Percentiles rank a stretch among this genome's conserved stretches.
Evolutionary conservation across 2,329 filamentous ascomycete genomes (phyloP).

Genomic region (Alternaria hordeiaustralica): DNA sequence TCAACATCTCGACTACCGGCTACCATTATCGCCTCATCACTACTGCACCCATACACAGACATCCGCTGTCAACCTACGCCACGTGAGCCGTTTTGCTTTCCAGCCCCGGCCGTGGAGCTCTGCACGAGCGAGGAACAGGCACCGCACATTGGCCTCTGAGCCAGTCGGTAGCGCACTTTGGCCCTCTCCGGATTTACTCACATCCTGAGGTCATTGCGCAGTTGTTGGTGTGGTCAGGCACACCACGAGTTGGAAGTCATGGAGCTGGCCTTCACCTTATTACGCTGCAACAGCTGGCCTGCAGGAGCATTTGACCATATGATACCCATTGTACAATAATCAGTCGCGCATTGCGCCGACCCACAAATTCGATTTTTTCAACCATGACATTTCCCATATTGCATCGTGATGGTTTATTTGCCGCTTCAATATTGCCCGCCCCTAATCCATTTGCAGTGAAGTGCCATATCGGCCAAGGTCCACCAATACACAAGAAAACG

Average conservation of each 20-base stretch:
- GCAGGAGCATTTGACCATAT: not conserved
- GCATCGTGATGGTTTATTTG: not conserved
- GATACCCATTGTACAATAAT: slow-evolving; percentile 14
- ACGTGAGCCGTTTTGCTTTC: not conserved
- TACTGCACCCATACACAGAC: not conserved
- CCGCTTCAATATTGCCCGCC: not conserved
- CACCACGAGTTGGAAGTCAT: not conserved
- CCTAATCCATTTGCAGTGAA: not conserved
- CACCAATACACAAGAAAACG: not conserved
- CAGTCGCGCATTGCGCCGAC: not conserved
- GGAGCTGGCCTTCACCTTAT: slow-evolving; percentile 13
- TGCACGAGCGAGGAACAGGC: not conserved
- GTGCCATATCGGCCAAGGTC: not conserved
- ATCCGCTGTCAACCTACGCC: not conserved
- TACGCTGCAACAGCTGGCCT: slow-evolving; percentile 11
- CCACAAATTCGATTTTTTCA: not conserved
- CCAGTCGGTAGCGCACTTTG: not conserved
- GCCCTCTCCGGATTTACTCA: not conserved
- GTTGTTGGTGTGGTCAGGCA: not conserved
- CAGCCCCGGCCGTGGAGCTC: not conserved
- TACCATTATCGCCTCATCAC: not conserved
- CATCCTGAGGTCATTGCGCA: not conserved
- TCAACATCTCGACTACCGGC: not conserved
- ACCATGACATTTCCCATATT: not conserved
- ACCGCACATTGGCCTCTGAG: not conserved